phyloP scores from a whole-genome alignment of 2,329 filamentous ascomycete genomes.

The Neonectria magnoliae region DNA sequence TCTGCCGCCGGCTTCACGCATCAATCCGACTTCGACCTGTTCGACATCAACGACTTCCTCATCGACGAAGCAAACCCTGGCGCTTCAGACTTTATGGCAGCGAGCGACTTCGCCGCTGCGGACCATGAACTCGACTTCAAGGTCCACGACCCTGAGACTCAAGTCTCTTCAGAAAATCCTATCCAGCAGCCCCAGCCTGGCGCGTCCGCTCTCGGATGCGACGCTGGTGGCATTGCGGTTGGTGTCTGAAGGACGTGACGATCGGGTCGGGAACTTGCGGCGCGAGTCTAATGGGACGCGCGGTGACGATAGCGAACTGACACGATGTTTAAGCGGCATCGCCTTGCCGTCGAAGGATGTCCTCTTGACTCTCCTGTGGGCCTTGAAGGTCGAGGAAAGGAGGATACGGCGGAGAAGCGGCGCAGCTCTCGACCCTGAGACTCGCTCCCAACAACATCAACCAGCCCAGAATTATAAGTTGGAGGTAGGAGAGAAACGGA shows the following conservation, averaged over 20 bases:
- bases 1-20: slow-evolving; percentile 57
- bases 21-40: slow-evolving; percentile 55
- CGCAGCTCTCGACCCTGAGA: slow-evolving; percentile 38
- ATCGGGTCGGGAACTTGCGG: slow-evolving; percentile 53
- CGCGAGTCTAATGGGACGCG: slow-evolving; percentile 49
- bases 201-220: slow-evolving; percentile 79
- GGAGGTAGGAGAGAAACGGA: slow-evolving; percentile 35
- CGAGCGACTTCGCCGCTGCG: slow-evolving; percentile 61
- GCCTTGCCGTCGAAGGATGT: slow-evolving; percentile 58
- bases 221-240: slow-evolving; percentile 79
- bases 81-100: slow-evolving; percentile 59
- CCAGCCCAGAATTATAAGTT: slow-evolving; percentile 38
- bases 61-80: slow-evolving; percentile 60
- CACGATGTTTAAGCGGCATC: slow-evolving; percentile 50
- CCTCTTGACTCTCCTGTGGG: slow-evolving; percentile 60
- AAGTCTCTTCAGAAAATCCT: slow-evolving; percentile 71
- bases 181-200: slow-evolving; percentile 78
- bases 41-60: slow-evolving; percentile 66
- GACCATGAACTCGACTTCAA: slow-evolving; percentile 62
- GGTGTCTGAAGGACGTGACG: slow-evolving; percentile 67
- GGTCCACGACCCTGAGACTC: slow-evolving; percentile 68
- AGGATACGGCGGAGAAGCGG: slow-evolving; percentile 43
- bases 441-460: slow-evolving; percentile 37
- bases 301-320: slow-evolving; percentile 49
- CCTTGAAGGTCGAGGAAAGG: slow-evolving; percentile 54